Percentiles rank a stretch among this genome's conserved stretches.
Evolutionary conservation across 805 yeast genomes (phyloP).

Genomic region (Metschnikowia matae): DNA sequence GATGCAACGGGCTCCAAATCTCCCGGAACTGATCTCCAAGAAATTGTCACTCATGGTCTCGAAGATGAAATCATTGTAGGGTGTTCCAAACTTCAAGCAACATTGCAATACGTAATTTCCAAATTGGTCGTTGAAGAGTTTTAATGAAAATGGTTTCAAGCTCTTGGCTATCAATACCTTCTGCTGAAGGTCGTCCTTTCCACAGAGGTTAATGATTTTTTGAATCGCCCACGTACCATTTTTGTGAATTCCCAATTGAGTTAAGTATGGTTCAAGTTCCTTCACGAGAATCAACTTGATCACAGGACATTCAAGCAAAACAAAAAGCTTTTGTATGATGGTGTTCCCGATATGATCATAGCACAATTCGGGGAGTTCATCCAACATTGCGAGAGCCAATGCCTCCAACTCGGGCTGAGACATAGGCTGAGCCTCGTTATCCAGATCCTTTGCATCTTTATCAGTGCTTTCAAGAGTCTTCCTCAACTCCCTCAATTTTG

Average conservation of each 20-base stretch:
- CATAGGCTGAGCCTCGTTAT: conserved; percentile 22
- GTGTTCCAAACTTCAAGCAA: conserved; percentile 83
- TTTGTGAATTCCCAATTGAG: conserved; percentile 92
- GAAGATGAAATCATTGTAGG: conserved; percentile 84
- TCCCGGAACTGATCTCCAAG: conserved; percentile 74
- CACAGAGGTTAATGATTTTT: conserved; percentile 68
- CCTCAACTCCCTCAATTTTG: conserved; percentile 80
- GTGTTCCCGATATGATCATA: conserved; percentile 95
- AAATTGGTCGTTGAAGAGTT: conserved; percentile 88
- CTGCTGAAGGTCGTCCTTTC: conserved; percentile 43
- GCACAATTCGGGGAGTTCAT: conserved; percentile 85
- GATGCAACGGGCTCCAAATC: conserved; percentile 94
- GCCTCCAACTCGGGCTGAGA: conserved; percentile 74
- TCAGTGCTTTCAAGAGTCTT: conserved; percentile 46
- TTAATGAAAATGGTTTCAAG: conserved; percentile 75
- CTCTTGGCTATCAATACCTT: conserved; percentile 63
- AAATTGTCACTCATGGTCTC: conserved; percentile 78
- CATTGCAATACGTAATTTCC: conserved; percentile 97
- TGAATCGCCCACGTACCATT: conserved; percentile 99
- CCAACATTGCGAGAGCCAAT: conserved; percentile 75
- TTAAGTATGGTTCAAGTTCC: conserved; percentile 70
- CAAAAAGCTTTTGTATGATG: conserved; percentile 86
- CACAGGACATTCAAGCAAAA: conserved; percentile 56
- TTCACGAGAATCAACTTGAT: conserved; percentile 79
- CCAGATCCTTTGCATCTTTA: conserved; percentile 8